Percentiles rank a stretch among this genome's conserved stretches.
phyloP scores from a whole-genome alignment of 345 rosid species.

The Nasturtium officinale region DNA sequence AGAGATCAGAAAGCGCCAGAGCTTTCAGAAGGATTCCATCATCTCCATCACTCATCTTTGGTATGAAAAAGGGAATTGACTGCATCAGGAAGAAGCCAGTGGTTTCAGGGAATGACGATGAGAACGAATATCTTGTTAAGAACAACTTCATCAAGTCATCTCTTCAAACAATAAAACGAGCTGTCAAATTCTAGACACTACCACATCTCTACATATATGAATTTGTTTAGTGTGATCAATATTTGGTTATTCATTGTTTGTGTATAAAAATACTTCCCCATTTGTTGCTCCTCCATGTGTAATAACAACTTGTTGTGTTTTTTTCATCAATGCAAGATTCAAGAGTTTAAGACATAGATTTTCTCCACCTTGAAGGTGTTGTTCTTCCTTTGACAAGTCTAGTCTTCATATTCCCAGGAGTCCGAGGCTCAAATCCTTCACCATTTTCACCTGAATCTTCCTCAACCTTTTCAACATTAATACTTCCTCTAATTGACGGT shows the following conservation, averaged over 20 bases:
- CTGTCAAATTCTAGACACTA: conserved; percentile 50
- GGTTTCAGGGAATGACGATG: conserved; percentile 63
- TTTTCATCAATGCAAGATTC: conserved; percentile 1
- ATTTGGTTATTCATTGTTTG: conserved; percentile 30
- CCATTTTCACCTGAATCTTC: conserved; percentile 43
- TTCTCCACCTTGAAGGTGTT: conserved; percentile 62
- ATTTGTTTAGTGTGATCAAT: conserved; percentile 23
- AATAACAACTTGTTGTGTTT: conserved; percentile 59
- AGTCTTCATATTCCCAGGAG: conserved; percentile 69
- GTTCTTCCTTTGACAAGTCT: conserved; percentile 60
- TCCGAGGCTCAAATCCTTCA: conserved; percentile 53
- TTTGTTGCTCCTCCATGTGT: conserved; percentile 35
- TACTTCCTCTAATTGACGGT: conserved; percentile 50
- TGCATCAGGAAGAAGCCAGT: conserved; percentile 79
- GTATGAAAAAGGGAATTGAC: conserved; percentile 82
- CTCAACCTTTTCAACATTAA: conserved; percentile 48
- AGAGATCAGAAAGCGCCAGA: conserved; percentile 86
- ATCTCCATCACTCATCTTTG: conserved; percentile 79
- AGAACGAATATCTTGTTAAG: conserved; percentile 50
- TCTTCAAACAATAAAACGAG: conserved; percentile 69
- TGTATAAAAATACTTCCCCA: conserved; percentile 26
- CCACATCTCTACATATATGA: conserved; percentile 1
- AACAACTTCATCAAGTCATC: conserved; percentile 79
- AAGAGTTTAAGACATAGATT: conserved; percentile 53
- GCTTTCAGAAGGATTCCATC: conserved; percentile 80